Base-by-base conservation (phyloP, 495 filamentous ascomycete species). In the Geopyxis carbonaria region DNA sequence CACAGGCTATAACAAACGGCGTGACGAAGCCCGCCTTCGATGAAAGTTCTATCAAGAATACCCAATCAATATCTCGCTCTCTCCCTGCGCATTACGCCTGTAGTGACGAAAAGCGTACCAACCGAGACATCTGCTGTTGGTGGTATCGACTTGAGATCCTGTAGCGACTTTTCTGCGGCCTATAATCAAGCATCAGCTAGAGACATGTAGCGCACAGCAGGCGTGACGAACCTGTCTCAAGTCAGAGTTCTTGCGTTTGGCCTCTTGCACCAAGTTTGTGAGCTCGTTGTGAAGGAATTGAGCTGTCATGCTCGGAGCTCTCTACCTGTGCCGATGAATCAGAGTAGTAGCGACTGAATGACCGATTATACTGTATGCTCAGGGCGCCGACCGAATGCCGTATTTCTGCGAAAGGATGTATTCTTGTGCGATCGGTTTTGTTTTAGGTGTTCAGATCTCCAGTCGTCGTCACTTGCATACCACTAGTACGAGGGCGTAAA, bases 91-190 rank as follows among this genome's bases (percentile, higher is more conserved):
- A n/a, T n/a, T n/a, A n/a, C n/a, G n/a, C n/a, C n/a, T n/a, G n/a
- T n/a, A n/a, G n/a, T n/a, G n/a, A n/a, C n/a, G 22, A n/a, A 30
- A 21, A 38, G 47, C 69, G 52, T 51, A 93, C 87, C 87, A 43
- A 78, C 78, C 43, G 80, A 70, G 42, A 93, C 72, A 49, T 94
- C 83, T 23, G 78, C 66, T 60, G 93, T 81, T 19, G 78, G 80
- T 31, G 79, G 75, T 3, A 95, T 61, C 39, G 66, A 67, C 59
- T 84, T 94, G 42, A 97, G 68, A 48, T 94, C 89, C 46, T 79
- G 81, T 5, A 95, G 62, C 3, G 89, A 87, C 58, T 91, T 87
- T 54, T 97, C 89, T 11, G 89, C 84, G 22, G 89, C 87, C 84
- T 89, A 55, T 19, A n/a, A 18, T 27, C 16, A 11, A 33, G 40